Percentiles rank a stretch among this genome's conserved stretches.
phyloP scores from a whole-genome alignment of 2,329 filamentous ascomycete genomes.

The Davidsoniella neocaledoniae region DNA sequence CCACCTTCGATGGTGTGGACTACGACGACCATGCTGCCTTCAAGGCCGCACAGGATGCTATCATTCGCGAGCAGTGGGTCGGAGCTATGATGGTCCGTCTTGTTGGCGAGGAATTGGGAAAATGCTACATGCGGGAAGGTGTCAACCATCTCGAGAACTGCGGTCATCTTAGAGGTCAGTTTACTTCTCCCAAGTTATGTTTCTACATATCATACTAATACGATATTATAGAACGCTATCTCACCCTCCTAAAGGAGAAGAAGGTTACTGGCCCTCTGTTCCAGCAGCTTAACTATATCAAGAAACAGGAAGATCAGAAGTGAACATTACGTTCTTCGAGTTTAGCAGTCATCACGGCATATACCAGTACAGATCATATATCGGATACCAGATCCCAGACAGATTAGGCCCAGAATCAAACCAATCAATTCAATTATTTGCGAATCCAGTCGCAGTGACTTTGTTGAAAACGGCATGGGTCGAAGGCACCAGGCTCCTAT shows the following conservation, averaged over 20 bases:
- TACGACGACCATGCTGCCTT: slow-evolving; percentile 67
- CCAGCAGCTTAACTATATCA: slow-evolving; percentile 60
- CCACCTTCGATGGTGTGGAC: slow-evolving; percentile 75
- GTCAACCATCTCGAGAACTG: slow-evolving; percentile 85
- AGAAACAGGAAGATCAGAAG: slow-evolving; percentile 27
- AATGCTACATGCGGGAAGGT: slow-evolving; percentile 71
- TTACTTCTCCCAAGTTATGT: background rate
- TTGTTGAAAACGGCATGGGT: too few relatives aligned
- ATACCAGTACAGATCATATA: slow-evolving; percentile 9
- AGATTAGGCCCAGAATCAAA: background rate
- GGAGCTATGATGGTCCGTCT: slow-evolving; percentile 76
- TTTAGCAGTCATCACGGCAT: background rate
- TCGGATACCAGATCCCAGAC: slow-evolving; percentile 7
- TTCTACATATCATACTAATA: slow-evolving; percentile 10
- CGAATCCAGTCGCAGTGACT: background rate
- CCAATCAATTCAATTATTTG: too few relatives aligned
- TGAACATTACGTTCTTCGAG: background rate
- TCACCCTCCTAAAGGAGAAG: slow-evolving; percentile 58
- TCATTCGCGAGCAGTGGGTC: slow-evolving; percentile 78
- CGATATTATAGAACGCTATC: slow-evolving; percentile 49
- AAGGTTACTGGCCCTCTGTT: slow-evolving; percentile 68
- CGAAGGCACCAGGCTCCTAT: too few relatives aligned
- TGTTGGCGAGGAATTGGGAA: slow-evolving; percentile 66
- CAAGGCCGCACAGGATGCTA: slow-evolving; percentile 68
- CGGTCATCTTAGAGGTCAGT: slow-evolving; percentile 62